Percentiles rank a stretch among this genome's conserved stretches.
These are phyloP conservation scores for Hibiscus syriacus DNA, from an alignment of 345 rosid species.

Conservation along the genomic window DNA sequence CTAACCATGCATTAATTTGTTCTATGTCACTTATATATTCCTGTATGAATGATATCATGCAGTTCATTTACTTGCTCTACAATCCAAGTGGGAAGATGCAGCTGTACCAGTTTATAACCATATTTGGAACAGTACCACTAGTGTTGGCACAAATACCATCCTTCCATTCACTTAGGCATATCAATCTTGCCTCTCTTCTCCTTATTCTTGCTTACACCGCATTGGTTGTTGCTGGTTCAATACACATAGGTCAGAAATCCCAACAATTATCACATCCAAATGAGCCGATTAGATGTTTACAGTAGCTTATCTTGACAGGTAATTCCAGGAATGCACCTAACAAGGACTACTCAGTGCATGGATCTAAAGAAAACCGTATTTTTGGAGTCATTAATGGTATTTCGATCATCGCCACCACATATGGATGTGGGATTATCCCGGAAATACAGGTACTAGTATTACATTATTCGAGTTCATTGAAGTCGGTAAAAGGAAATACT, in stretches of 20 bases:
- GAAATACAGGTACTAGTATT: slow-evolving; percentile 50
- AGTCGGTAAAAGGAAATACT: too few relatives aligned
- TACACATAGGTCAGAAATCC: slow-evolving; percentile 28
- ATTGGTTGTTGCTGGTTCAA: slow-evolving; percentile 32
- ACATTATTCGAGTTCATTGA: too few relatives aligned
- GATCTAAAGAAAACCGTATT: slow-evolving; percentile 19
- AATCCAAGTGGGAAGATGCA: slow-evolving; percentile 19
- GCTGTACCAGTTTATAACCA: slow-evolving; percentile 44
- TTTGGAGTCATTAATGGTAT: slow-evolving; percentile 43
- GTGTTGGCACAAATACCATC: slow-evolving; percentile 56
- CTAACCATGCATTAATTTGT: neutral
- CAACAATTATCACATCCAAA: neutral
- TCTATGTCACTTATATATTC: neutral
- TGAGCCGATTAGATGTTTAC: neutral
- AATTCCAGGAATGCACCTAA: too few relatives aligned
- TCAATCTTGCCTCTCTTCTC: slow-evolving; percentile 44
- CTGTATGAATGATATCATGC: slow-evolving; percentile 7
- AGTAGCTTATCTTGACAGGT: too few relatives aligned
- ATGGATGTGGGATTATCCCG: slow-evolving; percentile 50
- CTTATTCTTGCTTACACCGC: slow-evolving; percentile 43
- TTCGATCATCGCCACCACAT: slow-evolving; percentile 43
- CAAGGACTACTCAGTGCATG: slow-evolving; percentile 34
- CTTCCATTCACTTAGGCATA: slow-evolving; percentile 52
- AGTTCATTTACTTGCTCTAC: slow-evolving; percentile 11
- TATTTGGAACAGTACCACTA: slow-evolving; percentile 28